Percentiles rank a stretch among this genome's conserved stretches.
Evolutionary conservation across 179 eudicot genomes (phyloP).

Genomic region (Vitellaria paradoxa): DNA sequence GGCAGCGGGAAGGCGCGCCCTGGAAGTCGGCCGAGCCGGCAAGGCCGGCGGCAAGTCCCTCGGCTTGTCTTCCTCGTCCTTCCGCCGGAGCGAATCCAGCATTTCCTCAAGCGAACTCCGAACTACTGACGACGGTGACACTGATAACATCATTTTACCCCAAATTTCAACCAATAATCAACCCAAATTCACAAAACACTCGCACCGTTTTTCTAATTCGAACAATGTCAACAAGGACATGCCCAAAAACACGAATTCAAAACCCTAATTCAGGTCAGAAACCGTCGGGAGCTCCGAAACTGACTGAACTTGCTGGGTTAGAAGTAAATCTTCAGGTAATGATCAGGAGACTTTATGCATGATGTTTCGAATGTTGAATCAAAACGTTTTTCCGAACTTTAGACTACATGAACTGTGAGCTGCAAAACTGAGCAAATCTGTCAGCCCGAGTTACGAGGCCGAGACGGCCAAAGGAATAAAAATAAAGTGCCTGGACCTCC

Average conservation of each 20-base stretch:
- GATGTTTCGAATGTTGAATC: too few relatives aligned
- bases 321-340: too few relatives aligned
- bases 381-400: too few relatives aligned
- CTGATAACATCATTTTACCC: slow-evolving; percentile 33
- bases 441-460: too few relatives aligned
- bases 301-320: too few relatives aligned
- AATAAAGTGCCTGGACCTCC: too few relatives aligned
- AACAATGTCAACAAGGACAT: slow-evolving; percentile 27
- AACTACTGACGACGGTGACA: slow-evolving; percentile 39
- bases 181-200: not conserved
- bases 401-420: too few relatives aligned
- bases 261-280: slow-evolving; percentile 11
- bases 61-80: slow-evolving; percentile 44
- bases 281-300: not conserved
- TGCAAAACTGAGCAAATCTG: too few relatives aligned
- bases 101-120: slow-evolving; percentile 87
- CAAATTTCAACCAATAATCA: not conserved
- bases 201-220: not conserved
- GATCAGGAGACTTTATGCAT: too few relatives aligned
- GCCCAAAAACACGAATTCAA: not conserved
- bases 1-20: slow-evolving; percentile 57
- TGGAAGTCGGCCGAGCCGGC: slow-evolving; percentile 65
- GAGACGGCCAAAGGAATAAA: too few relatives aligned
- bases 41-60: slow-evolving; percentile 78
- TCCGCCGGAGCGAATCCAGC: slow-evolving; percentile 65